Conservation (phyloP, 352 stramenopile species). For the Globisporangium abappressorium region DNA sequence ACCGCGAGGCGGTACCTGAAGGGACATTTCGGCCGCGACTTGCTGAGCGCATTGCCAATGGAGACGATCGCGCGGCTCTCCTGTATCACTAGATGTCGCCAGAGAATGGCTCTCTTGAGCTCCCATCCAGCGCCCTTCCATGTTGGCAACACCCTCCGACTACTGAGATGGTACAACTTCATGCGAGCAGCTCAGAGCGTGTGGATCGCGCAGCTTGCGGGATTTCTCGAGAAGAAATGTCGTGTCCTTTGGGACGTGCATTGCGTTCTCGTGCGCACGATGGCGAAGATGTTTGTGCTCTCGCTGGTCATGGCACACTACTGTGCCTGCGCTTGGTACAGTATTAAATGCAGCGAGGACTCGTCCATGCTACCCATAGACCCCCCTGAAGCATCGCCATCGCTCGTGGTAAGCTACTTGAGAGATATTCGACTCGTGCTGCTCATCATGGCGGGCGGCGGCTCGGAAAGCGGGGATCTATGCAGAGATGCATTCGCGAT, state of each 20-base stretch:
- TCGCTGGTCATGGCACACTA: slow-evolving; percentile 7
- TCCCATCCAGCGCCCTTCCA: slow-evolving; percentile 4
- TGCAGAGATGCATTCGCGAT: slow-evolving; percentile 5
- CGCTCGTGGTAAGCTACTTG: not conserved
- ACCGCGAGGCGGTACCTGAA: slow-evolving; percentile 10
- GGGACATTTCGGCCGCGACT: not conserved
- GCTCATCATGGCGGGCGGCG: not conserved
- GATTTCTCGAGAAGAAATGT: not conserved
- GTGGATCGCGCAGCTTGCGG: not conserved
- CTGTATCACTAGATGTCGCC: not conserved
- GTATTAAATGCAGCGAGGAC: not conserved
- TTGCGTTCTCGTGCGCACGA: slow-evolving; percentile 1
- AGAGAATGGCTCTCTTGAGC: not conserved
- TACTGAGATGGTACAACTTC: slow-evolving; percentile 4
- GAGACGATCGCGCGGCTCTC: not conserved
- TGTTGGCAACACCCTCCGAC: not conserved
- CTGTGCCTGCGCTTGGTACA: not conserved
- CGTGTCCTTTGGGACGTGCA: slow-evolving; percentile 1
- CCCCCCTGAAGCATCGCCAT: not conserved
- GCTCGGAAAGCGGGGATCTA: not conserved
- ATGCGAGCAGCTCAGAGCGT: not conserved
- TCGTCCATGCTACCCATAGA: not conserved
- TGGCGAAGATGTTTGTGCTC: not conserved
- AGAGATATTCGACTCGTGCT: not conserved
- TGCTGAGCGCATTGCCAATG: slow-evolving; percentile 10